Percentiles rank a stretch among this genome's conserved stretches.
phyloP scores from a whole-genome alignment of 768 basidiomycete genomes.

The Pleurotus djamor region DNA sequence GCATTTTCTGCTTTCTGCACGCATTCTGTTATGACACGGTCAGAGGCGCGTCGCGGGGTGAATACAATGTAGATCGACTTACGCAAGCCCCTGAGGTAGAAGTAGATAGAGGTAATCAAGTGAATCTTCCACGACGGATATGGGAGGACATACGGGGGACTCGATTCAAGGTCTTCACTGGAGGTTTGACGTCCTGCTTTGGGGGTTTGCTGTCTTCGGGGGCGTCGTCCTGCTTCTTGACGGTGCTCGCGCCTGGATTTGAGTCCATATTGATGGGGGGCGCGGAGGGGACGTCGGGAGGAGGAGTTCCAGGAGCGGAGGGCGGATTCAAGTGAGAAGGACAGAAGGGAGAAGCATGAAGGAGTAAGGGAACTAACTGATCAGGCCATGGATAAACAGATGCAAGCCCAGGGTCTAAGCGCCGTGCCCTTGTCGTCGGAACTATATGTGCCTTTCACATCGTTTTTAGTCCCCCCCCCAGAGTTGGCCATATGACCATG shows the following conservation, averaged over 20 bases:
- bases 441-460: constrained; percentile 7
- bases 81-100: constrained; percentile 73
- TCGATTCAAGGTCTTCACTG: constrained; percentile 76
- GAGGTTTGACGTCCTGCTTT: constrained; percentile 73
- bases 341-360: constrained; percentile 13
- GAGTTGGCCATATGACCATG: constrained; percentile 2
- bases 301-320: neutral
- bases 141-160: constrained; percentile 69
- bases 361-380: constrained; percentile 15
- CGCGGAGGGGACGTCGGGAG: neutral
- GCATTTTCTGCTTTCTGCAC: constrained; percentile 96
- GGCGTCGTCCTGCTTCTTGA: constrained; percentile 67
- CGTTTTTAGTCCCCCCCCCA: neutral
- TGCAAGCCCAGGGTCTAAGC: constrained; percentile 8
- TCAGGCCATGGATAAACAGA: constrained; percentile 20
- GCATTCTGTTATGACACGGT: constrained; percentile 63
- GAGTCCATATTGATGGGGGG: constrained; percentile 32
- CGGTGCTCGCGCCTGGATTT: constrained; percentile 21
- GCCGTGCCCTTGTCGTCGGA: neutral
- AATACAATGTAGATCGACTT: constrained; percentile 23
- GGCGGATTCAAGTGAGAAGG: constrained; percentile 15
- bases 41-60: constrained; percentile 16
- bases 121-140: constrained; percentile 13
- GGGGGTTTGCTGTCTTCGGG: constrained; percentile 45
- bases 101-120: constrained; percentile 13